Conservation (phyloP, 2,329 filamentous ascomycete species). For the Trichoderma afroharzianum region DNA sequence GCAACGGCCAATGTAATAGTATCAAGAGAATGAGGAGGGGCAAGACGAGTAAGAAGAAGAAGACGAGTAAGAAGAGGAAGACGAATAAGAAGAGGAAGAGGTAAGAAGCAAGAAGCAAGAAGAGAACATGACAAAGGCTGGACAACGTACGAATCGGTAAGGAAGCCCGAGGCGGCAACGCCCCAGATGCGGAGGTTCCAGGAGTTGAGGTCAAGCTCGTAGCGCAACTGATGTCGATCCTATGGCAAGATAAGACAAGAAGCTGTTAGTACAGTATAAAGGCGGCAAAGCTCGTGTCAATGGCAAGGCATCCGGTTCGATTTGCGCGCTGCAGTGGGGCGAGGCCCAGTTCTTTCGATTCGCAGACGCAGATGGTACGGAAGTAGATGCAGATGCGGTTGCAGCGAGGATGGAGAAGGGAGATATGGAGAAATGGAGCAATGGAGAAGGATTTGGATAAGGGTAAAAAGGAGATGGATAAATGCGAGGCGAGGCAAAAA, state of each 20-base stretch:
- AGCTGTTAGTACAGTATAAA: neutral
- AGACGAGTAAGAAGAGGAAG: no score
- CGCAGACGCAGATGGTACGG: neutral
- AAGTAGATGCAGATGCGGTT: conserved; percentile 7
- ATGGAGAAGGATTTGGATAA: neutral
- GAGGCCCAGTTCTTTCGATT: neutral
- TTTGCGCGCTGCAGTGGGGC: conserved; percentile 7
- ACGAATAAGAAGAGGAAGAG: neutral
- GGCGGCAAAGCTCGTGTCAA: neutral
- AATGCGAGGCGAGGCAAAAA: neutral
- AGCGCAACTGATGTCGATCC: conserved; percentile 50
- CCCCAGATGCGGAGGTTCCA: conserved; percentile 55
- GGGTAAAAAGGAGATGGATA: neutral
- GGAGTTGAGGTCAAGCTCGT: conserved; percentile 51
- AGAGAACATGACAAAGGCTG: neutral
- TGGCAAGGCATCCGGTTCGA: neutral
- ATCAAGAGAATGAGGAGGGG: neutral
- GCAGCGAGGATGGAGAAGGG: conserved; percentile 10
- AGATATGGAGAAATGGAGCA: neutral
- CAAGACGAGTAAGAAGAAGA: neutral
- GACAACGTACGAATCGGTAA: conserved; percentile 48
- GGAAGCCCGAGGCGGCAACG: conserved; percentile 52
- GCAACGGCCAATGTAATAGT: neutral
- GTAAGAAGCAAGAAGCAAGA: neutral
- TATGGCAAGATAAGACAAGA: conserved; percentile 23